Conservation (phyloP, 805 yeast genomes). For the Saccharomycopsis microspora region DNA sequence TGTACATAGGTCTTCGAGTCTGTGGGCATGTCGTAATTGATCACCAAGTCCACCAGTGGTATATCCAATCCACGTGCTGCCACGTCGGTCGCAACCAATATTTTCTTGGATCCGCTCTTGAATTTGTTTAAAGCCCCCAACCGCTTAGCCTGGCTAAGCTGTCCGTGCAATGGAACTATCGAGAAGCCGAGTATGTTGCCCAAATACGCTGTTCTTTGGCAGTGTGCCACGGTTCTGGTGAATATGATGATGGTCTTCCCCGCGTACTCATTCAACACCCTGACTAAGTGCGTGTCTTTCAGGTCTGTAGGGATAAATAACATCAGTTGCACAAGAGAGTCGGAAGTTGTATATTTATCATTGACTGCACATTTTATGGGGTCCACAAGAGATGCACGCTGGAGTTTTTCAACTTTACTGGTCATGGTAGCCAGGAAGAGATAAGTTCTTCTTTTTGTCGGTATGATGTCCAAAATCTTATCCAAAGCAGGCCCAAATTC, state of each 20-base stretch:
- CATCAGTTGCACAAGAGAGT: slow-evolving; percentile 78
- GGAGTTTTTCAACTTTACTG: slow-evolving; percentile 85
- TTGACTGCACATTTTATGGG: slow-evolving; percentile 91
- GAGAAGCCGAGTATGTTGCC: slow-evolving; percentile 75
- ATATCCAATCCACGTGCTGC: slow-evolving; percentile 88
- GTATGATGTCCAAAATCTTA: slow-evolving; percentile 73
- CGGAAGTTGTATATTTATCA: slow-evolving; percentile 83
- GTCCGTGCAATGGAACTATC: slow-evolving; percentile 92
- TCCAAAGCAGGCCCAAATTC: slow-evolving; percentile 94
- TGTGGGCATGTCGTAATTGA: slow-evolving; percentile 72
- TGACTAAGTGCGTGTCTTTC: slow-evolving; percentile 79
- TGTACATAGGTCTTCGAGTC: slow-evolving; percentile 79
- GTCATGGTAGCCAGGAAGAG: slow-evolving; percentile 95
- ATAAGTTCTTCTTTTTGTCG: slow-evolving; percentile 67
- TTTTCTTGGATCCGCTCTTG: slow-evolving; percentile 58
- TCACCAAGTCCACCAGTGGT: slow-evolving; percentile 66
- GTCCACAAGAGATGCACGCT: slow-evolving; percentile 78
- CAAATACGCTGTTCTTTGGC: slow-evolving; percentile 79
- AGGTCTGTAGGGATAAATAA: slow-evolving; percentile 88
- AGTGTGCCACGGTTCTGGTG: slow-evolving; percentile 91
- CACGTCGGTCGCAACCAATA: slow-evolving; percentile 73
- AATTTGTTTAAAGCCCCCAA: slow-evolving; percentile 73
- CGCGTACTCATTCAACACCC: slow-evolving; percentile 65
- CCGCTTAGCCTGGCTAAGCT: slow-evolving; percentile 73
- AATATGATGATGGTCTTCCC: slow-evolving; percentile 87